Base-by-base conservation (phyloP, 257 asterid species). In the Scutellaria galericulata region DNA sequence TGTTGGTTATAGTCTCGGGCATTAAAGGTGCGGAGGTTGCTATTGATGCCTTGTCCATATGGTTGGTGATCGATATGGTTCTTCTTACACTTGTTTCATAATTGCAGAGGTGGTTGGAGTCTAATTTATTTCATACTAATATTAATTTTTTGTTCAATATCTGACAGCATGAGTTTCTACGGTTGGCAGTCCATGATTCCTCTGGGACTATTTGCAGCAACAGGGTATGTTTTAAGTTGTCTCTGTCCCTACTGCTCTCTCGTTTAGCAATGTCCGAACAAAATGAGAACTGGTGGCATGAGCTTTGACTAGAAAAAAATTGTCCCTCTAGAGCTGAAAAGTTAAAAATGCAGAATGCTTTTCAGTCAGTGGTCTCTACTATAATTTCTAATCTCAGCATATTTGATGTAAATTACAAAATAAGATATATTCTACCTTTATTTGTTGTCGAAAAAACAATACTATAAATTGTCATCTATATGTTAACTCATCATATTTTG, bases 181-280 rank as follows among this genome's bases (percentile, higher is more conserved):
- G 90, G 84, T 7, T 87, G 90, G 92, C 88, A 85, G 61, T 85
- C 90, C 70, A 87, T 85, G 90, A 85, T 87, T 64, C 90, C 85
- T 8, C 75, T 87, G 62, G 92, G 92, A 31, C 76, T 87, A 77
- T 87, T 83, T 53, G 92, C 92, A 44, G 92, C 92, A 73, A 85
- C 90, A 14, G 92, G 92, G 90, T 87, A 83, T 31, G 83, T 13
- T 66, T 58, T 54, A 15, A 7, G 20, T 9, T 7, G 39, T 63
- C 14, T 50, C 53, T 51, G 11, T 55, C 53, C 6, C 39, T 31
- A 54, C 27, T 73, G 39, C 41, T 13, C 13, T 27, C 35, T 68
- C 15, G 40, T 68, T 61, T 4, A 68, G 20, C 66, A 71, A 47
- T 35, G 13, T 7, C 59, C 5, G 35, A 52, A 50, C 39, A 18